Base-by-base conservation (phyloP, 805 yeast genomes). In the Monosporozyma unispora region DNA sequence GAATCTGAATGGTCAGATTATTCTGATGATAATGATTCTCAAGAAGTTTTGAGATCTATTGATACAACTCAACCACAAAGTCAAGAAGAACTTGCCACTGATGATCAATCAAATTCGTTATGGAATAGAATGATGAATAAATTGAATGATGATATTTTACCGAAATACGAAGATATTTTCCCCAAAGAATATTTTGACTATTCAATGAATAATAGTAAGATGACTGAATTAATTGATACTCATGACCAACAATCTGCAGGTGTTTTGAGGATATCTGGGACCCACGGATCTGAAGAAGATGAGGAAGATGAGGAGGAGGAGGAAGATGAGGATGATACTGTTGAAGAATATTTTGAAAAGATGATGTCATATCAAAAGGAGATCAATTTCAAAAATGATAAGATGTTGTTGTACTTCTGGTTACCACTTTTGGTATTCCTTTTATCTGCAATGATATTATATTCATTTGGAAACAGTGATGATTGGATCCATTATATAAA, bases 401-500 rank as follows among this genome's bases (percentile, higher is more conserved):
- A 79, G 60, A 84, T 89, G 87, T 72, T 90, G 54, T 69, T 87
- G 52, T 87, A 89, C 64, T 89, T 90, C 76, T 90, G 98, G 98
- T 68, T 89, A 50, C 98, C 98, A 14, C 75, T 86, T 33, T 68
- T 87, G 47, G 57, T 82, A 16, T 63, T 86, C 28, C 66, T 82
- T 18, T 69, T 80, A 2, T 67, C 80, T 6, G 71, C 74, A 55
- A 70, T 76, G 48, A 63, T 75, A 4, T 53, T 71, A 19, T 62
- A 61, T 51, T 66, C 59, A 28, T 59, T 68, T 19, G 74, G 76
- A 3, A 60, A 61, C 14, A 64, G 63, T 42, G 68, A 66, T 31
- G 64, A 63, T 51, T 63, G 61, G 11, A 54, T 67, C 14, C 60
- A 56, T 42, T 52, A 56, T 38, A 44, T 58, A 8, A 58, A 61